Percentiles rank a stretch among this genome's conserved stretches.
These are phyloP conservation scores for Solanum sitiens DNA, from an alignment of 257 asterid genomes.

Conservation along the genomic window DNA sequence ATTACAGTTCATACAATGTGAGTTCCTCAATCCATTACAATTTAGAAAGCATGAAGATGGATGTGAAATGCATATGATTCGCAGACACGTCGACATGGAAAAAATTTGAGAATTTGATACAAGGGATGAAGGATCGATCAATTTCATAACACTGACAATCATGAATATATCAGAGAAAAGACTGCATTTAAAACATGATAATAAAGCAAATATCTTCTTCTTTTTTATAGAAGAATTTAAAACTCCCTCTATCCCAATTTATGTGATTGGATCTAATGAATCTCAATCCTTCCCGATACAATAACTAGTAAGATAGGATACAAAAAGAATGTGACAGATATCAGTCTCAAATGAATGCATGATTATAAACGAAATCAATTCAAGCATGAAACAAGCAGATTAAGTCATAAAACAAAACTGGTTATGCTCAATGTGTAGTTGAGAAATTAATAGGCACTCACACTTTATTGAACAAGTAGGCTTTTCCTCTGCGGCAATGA, in stretches of 20 bases:
- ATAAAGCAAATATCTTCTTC: background rate
- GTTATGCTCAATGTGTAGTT: background rate
- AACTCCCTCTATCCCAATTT: background rate
- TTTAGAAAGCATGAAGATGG: background rate
- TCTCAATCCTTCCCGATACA: background rate
- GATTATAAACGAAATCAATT: background rate
- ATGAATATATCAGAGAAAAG: background rate
- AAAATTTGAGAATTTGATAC: background rate
- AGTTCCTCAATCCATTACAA: background rate
- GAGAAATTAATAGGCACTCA: slow-evolving; percentile 24
- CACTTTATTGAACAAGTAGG: slow-evolving; percentile 65
- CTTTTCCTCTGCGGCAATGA: slow-evolving; percentile 79
- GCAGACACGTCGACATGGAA: background rate
- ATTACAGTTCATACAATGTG: background rate
- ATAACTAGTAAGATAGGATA: background rate
- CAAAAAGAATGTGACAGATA: background rate
- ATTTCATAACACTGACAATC: background rate
- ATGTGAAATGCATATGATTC: background rate
- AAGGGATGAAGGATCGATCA: background rate
- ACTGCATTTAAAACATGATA: background rate
- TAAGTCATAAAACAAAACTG: background rate
- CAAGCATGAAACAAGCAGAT: background rate
- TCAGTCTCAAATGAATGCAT: background rate
- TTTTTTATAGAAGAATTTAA: background rate
- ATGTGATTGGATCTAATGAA: background rate